Evolutionary conservation across 306 rosid species (phyloP), one percentile per base, ranked within the genome.

Genomic region (Datisca glomerata): DNA sequence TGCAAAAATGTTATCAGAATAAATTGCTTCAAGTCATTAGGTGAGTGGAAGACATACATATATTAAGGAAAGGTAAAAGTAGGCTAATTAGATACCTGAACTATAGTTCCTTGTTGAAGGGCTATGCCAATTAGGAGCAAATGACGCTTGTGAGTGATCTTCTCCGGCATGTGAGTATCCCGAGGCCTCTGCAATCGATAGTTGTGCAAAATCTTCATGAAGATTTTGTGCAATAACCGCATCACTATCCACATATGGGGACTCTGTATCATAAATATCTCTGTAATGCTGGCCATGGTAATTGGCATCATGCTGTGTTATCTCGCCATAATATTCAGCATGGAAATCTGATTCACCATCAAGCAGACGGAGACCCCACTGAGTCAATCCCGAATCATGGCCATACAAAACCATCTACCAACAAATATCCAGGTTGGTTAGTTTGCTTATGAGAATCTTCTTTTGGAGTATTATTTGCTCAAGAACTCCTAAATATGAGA

Each of bases 221-320:
- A 86, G 92, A 18, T 78, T 58, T 19, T 56, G 63, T 5, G 94
- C 92, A 68, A 86, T 78, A 48, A 71, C 60, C 69, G 75, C 96
- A 35, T 86, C 96, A 46, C 79, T 78, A 62, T 86, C 81, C 35
- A 81, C 72, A 57, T 65, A 56, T 53, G 49, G 68, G 37, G 49
- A 13, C 33, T 70, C 79, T 5, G 64, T 25, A 53, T 59, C 72
- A 57, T 81, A 73, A 36, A 68, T 59, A 64, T 25, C 56, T 35
- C 75, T 76, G 40, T 37, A 38, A 71, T 69, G 59, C 14, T 71
- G 68, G 53, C 45, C 76, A 19, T 32, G 42, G 35, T 68, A 66
- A 49, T 64, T 38, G 14, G 57, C 55, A 57, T 70, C 56, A 17
- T 46, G 66, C 49, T 65, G 75, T 53, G 48, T 47, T 35, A 55